phyloP scores from a whole-genome alignment of 345 rosid species.

The Cardamine chenopodiifolia region DNA sequence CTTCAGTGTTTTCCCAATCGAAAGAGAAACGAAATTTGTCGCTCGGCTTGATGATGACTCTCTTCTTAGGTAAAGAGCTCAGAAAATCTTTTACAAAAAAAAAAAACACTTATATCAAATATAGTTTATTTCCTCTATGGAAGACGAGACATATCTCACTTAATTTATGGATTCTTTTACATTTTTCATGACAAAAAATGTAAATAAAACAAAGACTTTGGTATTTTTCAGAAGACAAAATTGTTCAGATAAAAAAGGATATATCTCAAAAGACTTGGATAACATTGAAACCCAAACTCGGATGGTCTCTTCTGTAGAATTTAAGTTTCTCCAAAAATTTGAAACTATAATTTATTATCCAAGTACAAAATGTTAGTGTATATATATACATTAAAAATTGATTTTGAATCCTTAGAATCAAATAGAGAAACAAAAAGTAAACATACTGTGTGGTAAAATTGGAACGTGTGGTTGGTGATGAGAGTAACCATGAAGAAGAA shows the following conservation, averaged over 20 bases:
- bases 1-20: constrained; percentile 93
- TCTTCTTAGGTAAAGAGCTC: too few species aligned
- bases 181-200: neutral
- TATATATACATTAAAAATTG: constrained; percentile 47
- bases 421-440: constrained; percentile 36
- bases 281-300: constrained; percentile 2
- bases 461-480: constrained; percentile 29
- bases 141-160: neutral
- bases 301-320: neutral
- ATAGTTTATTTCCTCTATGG: neutral
- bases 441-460: constrained; percentile 39
- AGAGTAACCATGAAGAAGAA: constrained; percentile 22
- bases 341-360: constrained; percentile 40
- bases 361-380: constrained; percentile 45
- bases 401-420: constrained; percentile 44
- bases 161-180: neutral
- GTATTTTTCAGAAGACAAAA: too few species aligned
- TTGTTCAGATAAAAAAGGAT: too few species aligned
- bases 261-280: neutral
- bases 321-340: constrained; percentile 23
- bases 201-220: neutral
- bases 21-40: constrained; percentile 68
- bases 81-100: too few species aligned
- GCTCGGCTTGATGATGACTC: constrained; percentile 74
- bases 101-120: too few species aligned